phyloP scores from a whole-genome alignment of 2,329 filamentous ascomycete genomes.

The Aureobasidium leucospermi region DNA sequence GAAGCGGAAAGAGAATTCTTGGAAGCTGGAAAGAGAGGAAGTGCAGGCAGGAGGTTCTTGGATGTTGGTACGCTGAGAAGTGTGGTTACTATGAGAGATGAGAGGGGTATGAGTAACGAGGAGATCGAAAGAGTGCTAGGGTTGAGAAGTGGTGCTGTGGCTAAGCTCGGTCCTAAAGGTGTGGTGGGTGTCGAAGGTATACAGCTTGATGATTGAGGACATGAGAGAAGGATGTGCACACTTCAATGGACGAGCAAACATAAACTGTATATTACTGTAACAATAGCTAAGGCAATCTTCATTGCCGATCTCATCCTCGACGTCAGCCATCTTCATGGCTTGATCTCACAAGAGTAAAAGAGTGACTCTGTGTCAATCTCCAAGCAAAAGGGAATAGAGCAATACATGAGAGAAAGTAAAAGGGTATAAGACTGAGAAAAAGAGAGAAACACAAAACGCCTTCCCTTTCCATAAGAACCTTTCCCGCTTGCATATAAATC shows the following conservation, averaged over 20 bases:
- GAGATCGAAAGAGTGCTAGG: constrained; percentile 29
- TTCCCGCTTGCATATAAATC: constrained; percentile 6
- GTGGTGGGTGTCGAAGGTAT: constrained; percentile 22
- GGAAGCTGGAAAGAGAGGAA: constrained; percentile 34
- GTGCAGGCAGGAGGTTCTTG: constrained; percentile 37
- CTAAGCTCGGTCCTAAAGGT: constrained; percentile 24
- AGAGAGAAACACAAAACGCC: background rate
- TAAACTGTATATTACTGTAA: constrained; percentile 9
- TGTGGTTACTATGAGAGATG: constrained; percentile 25
- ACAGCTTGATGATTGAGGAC: background rate
- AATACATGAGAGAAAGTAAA: background rate
- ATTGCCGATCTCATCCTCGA: background rate
- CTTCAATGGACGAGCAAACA: background rate
- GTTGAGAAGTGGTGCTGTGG: constrained; percentile 28
- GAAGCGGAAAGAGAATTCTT: constrained; percentile 49
- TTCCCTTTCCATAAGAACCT: background rate
- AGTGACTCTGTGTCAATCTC: background rate
- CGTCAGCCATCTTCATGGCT: background rate
- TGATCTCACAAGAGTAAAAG: background rate
- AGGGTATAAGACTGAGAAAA: background rate
- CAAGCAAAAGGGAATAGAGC: background rate
- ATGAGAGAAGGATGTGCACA: background rate
- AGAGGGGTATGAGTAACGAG: constrained; percentile 21
- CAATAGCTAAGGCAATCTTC: background rate
- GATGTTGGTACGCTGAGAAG: constrained; percentile 37